These are phyloP conservation scores for Paraleonurus japonicus DNA, from an alignment of 257 asterid genomes.

Conservation along the genomic window DNA sequence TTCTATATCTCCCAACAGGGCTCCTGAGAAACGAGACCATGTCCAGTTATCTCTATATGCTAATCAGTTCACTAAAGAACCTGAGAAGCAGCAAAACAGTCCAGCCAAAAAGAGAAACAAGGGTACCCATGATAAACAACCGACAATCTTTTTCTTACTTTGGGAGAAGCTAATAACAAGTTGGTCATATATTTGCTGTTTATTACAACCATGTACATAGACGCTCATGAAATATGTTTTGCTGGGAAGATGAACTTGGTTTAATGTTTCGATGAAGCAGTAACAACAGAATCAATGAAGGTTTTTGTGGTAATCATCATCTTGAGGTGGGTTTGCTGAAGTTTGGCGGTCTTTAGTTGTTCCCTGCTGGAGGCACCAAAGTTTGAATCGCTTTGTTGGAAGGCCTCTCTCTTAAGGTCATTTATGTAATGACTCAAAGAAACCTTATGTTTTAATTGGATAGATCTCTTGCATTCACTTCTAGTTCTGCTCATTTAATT, in stretches of 20 bases:
- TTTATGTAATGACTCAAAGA: background rate
- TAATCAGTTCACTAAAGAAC: conserved; percentile 32
- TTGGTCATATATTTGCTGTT: background rate
- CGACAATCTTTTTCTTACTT: conserved; percentile 75
- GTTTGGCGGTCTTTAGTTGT: no score
- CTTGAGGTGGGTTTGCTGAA: background rate
- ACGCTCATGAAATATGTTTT: background rate
- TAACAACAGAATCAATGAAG: background rate
- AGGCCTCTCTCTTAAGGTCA: background rate
- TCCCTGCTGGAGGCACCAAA: background rate
- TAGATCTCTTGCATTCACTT: background rate
- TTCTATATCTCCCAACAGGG: conserved; percentile 18
- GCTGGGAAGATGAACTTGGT: conserved; percentile 8
- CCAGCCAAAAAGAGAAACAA: conserved; percentile 49
- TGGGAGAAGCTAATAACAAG: conserved; percentile 44
- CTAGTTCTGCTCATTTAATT: background rate
- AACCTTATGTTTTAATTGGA: background rate
- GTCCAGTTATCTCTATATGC: conserved; percentile 31
- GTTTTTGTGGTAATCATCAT: background rate
- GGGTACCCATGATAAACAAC: conserved; percentile 47
- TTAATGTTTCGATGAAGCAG: background rate
- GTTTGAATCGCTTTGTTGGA: background rate
- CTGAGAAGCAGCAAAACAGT: conserved; percentile 24
- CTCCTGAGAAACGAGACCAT: conserved; percentile 35
- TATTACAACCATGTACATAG: conserved; percentile 5